Base-by-base conservation (phyloP, 768 basidiomycete genomes). In the Gautieria morchelliformis region DNA sequence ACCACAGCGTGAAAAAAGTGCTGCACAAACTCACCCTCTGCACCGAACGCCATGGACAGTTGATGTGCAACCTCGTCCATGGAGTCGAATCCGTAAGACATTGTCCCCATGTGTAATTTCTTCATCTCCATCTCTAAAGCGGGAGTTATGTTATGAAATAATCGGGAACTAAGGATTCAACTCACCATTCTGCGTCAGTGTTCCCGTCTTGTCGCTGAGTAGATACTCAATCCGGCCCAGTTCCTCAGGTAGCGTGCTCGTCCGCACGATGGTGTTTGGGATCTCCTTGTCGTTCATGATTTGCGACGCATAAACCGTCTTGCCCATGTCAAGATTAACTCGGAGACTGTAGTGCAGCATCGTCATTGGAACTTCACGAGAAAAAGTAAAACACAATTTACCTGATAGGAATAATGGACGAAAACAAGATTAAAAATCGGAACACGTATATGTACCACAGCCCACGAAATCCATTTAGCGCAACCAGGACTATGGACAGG, bases 251-350 rank as follows among this genome's bases (percentile, higher is more conserved):
- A 99, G 76, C 0, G 96, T 99, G 65, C 89, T 92, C n/a, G 96
- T 98, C 14, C 96, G 79, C 8, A 98, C 96, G 60, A 98, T 96
- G 4, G 96, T 96, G 48, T 85, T 83, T 4, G 93, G 92, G 62
- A 99, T 99, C 70, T 97, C 92, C 46, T 63, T 67, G 71, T 98
- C 96, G 52, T 82, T 85, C 86, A 94, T 93, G 57, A 98, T 98
- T 62, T 93, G 89, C 44, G 89, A 85, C 0, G 92, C 93, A 64
- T 99, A 99, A 44, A 98, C 89, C 1, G 94, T 98, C 72, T 99
- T 99, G 57, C 96, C 96, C 94, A 99, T 98, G 69, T 99, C 96
- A 53, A 99, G 79, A 64, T 99, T 99, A 53, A 99, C 95, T n/a
- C 96, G 89, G 56, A 99, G 75, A 77, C 94, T 97, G 67, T 6